These are phyloP conservation scores for Leccinum broughii DNA, from an alignment of 768 basidiomycete species.

Conservation along the genomic window DNA sequence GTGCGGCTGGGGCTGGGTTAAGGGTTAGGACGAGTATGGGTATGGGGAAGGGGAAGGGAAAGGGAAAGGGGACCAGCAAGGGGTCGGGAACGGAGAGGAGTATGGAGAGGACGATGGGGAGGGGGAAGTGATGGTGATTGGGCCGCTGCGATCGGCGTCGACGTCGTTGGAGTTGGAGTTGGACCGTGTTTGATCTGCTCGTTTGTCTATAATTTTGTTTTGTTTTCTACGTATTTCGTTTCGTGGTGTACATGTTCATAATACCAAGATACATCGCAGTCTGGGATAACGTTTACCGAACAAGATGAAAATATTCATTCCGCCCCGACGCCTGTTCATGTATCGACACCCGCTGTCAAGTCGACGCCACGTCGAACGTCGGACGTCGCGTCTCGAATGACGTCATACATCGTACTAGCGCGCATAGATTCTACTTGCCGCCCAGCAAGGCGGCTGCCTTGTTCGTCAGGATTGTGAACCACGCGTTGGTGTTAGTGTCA, in stretches of 20 bases:
- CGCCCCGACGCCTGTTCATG: no score
- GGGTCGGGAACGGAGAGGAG: no score
- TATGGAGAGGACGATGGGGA: neutral
- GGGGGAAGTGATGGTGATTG: slow-evolving; percentile 24
- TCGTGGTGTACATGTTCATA: neutral
- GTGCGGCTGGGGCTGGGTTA: neutral
- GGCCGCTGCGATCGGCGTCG: slow-evolving; percentile 6
- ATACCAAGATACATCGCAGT: no score
- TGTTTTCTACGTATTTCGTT: neutral
- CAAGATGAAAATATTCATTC: no score
- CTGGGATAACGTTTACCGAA: neutral
- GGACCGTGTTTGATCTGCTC: neutral
- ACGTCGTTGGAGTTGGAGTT: neutral
- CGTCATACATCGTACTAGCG: neutral
- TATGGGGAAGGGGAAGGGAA: no score
- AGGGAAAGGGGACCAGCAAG: no score
- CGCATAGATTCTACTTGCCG: slow-evolving; percentile 1
- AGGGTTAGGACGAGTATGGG: neutral
- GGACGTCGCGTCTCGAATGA: neutral
- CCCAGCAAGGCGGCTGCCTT: slow-evolving; percentile 47
- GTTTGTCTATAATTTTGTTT: neutral
- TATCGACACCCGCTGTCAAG: no score
- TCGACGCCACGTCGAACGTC: no score
- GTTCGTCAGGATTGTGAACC: slow-evolving; percentile 42
- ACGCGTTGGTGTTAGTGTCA: slow-evolving; percentile 25